Conservation (phyloP, 192 early-diverging fungal genomes). For the Podila clonocystis region DNA sequence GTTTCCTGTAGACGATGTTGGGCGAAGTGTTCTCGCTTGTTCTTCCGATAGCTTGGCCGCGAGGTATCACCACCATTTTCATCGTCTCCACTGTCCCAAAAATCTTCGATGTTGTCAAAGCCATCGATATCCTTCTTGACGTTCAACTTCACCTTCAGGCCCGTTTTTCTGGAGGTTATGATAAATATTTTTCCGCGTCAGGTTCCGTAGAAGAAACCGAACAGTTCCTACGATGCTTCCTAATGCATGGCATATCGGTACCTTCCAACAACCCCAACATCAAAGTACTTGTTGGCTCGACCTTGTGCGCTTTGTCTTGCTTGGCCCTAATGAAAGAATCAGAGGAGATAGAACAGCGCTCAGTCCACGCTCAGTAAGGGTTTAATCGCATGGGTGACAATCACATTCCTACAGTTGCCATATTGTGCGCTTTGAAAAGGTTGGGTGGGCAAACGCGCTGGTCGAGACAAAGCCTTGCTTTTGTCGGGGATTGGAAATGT, state of each 20-base stretch:
- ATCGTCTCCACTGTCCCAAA: not conserved
- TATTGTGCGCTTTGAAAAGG: too few relatives aligned
- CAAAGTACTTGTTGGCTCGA: not conserved
- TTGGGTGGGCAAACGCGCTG: too few relatives aligned
- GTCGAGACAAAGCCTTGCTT: too few relatives aligned
- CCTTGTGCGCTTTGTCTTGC: not conserved
- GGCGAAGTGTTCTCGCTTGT: not conserved
- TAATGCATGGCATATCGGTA: not conserved
- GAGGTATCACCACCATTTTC: not conserved
- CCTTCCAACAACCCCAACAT: not conserved
- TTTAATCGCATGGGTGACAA: too few relatives aligned
- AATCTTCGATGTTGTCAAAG: conserved; percentile 1
- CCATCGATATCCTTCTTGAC: not conserved
- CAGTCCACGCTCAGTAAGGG: too few relatives aligned
- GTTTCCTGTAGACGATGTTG: not conserved
- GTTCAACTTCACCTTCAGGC: not conserved
- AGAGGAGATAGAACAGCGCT: not conserved
- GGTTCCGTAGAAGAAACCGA: not conserved
- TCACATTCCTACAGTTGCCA: too few relatives aligned
- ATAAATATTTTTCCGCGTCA: not conserved
- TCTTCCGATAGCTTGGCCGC: not conserved
- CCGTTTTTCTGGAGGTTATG: not conserved
- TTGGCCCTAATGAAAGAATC: not conserved
- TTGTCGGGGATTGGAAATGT: too few relatives aligned
- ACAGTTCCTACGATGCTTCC: not conserved